Percentiles rank a stretch among this genome's conserved stretches.
These are phyloP conservation scores for Beta lomatogona DNA, from an alignment of 179 eudicot genomes.

Conservation along the genomic window DNA sequence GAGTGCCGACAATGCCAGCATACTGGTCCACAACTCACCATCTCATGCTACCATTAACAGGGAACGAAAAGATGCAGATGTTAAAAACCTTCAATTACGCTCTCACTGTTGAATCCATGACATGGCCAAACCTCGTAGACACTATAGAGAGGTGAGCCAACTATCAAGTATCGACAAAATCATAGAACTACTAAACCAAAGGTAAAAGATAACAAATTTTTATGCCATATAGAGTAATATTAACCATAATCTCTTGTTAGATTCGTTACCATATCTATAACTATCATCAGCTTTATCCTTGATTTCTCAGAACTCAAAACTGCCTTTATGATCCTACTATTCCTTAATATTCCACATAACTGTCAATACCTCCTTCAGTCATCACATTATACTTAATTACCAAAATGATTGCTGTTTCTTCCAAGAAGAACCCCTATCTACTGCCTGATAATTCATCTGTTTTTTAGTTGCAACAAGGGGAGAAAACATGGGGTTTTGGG, in stretches of 20 bases:
- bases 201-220: neutral
- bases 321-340: neutral
- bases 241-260: neutral
- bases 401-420: neutral
- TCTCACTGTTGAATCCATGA: neutral
- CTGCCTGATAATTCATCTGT: neutral
- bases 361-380: neutral
- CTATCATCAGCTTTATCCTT: constrained; percentile 8
- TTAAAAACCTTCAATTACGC: neutral
- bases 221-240: neutral
- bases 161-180: neutral
- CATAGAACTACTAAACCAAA: neutral
- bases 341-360: neutral
- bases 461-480: too few species aligned
- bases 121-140: too few species aligned
- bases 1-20: neutral
- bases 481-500: too few species aligned
- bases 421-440: neutral
- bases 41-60: neutral
- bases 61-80: neutral
- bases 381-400: neutral
- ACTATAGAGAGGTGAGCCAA: neutral
- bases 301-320: neutral
- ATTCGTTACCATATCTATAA: neutral
- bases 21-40: neutral